A percentile compares a stretch with the other conserved stretches of the same genome.
Conservation (phyloP, 345 rosid genomes). For the Acer campestre region DNA sequence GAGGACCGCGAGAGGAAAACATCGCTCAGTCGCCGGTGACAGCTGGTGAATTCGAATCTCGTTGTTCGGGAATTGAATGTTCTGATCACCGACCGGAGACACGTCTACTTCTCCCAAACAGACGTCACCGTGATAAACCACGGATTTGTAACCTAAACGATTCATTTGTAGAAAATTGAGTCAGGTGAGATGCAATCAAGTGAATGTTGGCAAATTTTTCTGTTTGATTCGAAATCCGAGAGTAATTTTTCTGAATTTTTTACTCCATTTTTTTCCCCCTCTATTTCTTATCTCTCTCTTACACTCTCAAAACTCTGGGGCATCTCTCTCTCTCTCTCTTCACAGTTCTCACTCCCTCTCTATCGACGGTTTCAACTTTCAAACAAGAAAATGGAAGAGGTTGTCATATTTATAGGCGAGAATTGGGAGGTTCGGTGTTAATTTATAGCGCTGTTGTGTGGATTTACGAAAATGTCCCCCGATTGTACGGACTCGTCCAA, state of each 20-base stretch:
- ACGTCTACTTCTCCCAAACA: conserved; percentile 85
- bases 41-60: conserved; percentile 89
- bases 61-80: conserved; percentile 80
- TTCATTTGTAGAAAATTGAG: conserved; percentile 43
- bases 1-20: conserved; percentile 90
- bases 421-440: background rate
- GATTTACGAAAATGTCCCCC: conserved; percentile 42
- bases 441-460: background rate
- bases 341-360: conserved; percentile 23
- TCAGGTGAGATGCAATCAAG: conserved; percentile 1
- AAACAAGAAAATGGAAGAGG: background rate
- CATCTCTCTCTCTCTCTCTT: background rate
- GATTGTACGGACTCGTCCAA: background rate
- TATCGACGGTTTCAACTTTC: conserved; percentile 15
- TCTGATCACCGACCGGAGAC: conserved; percentile 48
- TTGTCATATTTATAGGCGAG: conserved; percentile 40
- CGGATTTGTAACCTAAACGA: conserved; percentile 78
- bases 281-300: background rate
- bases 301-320: background rate
- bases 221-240: conserved; percentile 12
- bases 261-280: background rate
- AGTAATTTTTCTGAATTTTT: background rate
- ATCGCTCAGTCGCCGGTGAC: conserved; percentile 73
- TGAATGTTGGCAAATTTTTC: conserved; percentile 29
- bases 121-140: conserved; percentile 76